Evolutionary conservation across 2,329 filamentous ascomycete genomes (phyloP).

Genomic region (Curvularia sp.): DNA sequence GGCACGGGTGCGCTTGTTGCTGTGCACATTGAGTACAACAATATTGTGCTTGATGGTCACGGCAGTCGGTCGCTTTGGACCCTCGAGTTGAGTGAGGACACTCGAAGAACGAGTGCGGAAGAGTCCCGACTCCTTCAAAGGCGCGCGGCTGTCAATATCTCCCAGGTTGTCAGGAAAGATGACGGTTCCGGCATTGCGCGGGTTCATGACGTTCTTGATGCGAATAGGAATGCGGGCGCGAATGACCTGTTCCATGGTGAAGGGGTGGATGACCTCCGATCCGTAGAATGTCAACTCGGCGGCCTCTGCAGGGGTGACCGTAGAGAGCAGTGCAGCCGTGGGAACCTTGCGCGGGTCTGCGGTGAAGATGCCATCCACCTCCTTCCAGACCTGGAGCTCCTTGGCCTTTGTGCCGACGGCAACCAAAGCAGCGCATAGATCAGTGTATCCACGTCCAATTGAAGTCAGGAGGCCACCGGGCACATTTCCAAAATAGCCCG

Average conservation of each 20-base stretch:
- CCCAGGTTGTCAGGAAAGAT: slow-evolving; percentile 77
- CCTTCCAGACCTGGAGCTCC: slow-evolving; percentile 98
- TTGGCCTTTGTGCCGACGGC: slow-evolving; percentile 86
- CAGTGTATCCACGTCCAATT: slow-evolving; percentile 94
- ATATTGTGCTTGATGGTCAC: slow-evolving; percentile 98
- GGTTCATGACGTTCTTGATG: slow-evolving; percentile 93
- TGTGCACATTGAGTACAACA: slow-evolving; percentile 96
- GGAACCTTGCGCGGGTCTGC: slow-evolving; percentile 88
- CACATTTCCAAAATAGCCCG: slow-evolving; percentile 93
- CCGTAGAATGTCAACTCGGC: slow-evolving; percentile 82
- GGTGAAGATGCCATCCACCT: slow-evolving; percentile 94
- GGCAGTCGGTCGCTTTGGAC: slow-evolving; percentile 62
- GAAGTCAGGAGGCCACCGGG: slow-evolving; percentile 90
- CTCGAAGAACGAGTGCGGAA: slow-evolving; percentile 58
- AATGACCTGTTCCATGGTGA: slow-evolving; percentile 95
- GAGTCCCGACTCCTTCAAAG: slow-evolving; percentile 65
- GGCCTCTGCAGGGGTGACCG: slow-evolving; percentile 92
- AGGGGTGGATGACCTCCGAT: slow-evolving; percentile 94
- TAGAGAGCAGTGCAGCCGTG: slow-evolving; percentile 85
- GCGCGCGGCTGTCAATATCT: slow-evolving; percentile 61
- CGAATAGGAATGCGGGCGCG: slow-evolving; percentile 81
- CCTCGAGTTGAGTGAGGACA: slow-evolving; percentile 56
- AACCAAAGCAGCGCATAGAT: slow-evolving; percentile 90
- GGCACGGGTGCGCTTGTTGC: slow-evolving; percentile 93
- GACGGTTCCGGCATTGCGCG: slow-evolving; percentile 77